A percentile compares a stretch with the other conserved stretches of the same genome.
Evolutionary conservation across 2,329 filamentous ascomycete species (phyloP).

Genomic region (Ascochyta clinopodiicola): DNA sequence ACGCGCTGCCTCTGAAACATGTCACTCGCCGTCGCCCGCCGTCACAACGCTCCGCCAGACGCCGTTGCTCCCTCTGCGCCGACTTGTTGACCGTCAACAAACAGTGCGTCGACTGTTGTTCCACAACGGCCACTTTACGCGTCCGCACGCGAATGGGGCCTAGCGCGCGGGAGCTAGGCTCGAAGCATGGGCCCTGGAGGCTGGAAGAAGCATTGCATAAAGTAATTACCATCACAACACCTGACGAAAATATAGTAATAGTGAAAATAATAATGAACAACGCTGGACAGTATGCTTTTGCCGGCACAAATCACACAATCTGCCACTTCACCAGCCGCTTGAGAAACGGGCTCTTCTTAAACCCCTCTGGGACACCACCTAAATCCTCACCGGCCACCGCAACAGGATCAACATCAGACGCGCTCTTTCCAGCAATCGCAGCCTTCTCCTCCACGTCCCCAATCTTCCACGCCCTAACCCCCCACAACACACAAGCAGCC

Average conservation of each 20-base stretch:
- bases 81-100: slow-evolving; percentile 13
- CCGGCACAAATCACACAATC: slow-evolving; percentile 27
- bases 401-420: slow-evolving; percentile 31
- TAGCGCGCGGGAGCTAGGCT: slow-evolving; percentile 17
- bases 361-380: slow-evolving; percentile 8
- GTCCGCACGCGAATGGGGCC: slow-evolving; percentile 14
- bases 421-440: slow-evolving; percentile 37
- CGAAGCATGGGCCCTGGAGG: slow-evolving; percentile 1
- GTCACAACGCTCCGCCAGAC: background rate
- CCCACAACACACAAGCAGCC: slow-evolving; percentile 59
- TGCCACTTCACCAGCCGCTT: slow-evolving; percentile 41
- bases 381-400: slow-evolving; percentile 4
- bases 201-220: too few species aligned
- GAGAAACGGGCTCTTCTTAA: slow-evolving; percentile 33
- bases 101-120: slow-evolving; percentile 8
- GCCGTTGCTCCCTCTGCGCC: background rate
- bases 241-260: too few species aligned
- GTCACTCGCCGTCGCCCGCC: slow-evolving; percentile 5
- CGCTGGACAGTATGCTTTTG: background rate
- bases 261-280: background rate
- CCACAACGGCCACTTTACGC: slow-evolving; percentile 12
- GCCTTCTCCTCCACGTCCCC: slow-evolving; percentile 56
- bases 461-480: slow-evolving; percentile 68
- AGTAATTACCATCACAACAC: too few species aligned
- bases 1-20: background rate